Evolutionary conservation across 2,329 filamentous ascomycete species (phyloP), one percentile per base, ranked within the genome.

Genomic region (Chaetomium strumarium): DNA sequence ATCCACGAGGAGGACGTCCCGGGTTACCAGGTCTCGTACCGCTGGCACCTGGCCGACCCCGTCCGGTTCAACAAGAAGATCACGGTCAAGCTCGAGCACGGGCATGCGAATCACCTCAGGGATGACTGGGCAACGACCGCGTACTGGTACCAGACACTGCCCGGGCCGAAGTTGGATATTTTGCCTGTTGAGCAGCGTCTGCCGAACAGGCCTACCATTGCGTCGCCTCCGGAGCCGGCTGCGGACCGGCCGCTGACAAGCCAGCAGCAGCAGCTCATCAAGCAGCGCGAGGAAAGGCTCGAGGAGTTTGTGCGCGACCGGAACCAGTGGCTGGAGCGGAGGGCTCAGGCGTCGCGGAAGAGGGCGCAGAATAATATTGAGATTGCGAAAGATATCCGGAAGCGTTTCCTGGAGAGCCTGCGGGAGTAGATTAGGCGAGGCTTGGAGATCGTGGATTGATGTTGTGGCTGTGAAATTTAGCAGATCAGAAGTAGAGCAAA

Each of bases 61-160:
- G 43, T 46, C 16, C 43, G 43, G 12, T 46, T 46, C 43, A 46
- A 37, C 43, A 46, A 46, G 33, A 46, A 46, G 43, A 46, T 46
- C 43, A 46, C 43, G 11, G 43, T 46, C 43, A 46, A 46, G 43
- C 43, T 46, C 31, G 43, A 46, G 43, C 43, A 46, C 30, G 43
- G 43, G 11, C 43, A 46, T 31, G 43, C 43, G 31, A 46, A 46
- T 31, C 43, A 46, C 31, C 43, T 46, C 3, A 31, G 43, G 31
- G 43, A 46, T 31, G 43, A 46, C 43, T 46, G 43, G 43, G 20
- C 43, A 2, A 46, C 43, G 10, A 46, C 43, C 31, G 43, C 43
- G 14, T 46, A 46, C 43, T 46, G 43, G 43, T 46, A 46, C 43
- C 43, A 46, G 43, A 46, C 43, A 5, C 43, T 46, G 31, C 43